These are phyloP conservation scores for Suillus lakei DNA, from an alignment of 768 basidiomycete genomes.

Conservation along the genomic window DNA sequence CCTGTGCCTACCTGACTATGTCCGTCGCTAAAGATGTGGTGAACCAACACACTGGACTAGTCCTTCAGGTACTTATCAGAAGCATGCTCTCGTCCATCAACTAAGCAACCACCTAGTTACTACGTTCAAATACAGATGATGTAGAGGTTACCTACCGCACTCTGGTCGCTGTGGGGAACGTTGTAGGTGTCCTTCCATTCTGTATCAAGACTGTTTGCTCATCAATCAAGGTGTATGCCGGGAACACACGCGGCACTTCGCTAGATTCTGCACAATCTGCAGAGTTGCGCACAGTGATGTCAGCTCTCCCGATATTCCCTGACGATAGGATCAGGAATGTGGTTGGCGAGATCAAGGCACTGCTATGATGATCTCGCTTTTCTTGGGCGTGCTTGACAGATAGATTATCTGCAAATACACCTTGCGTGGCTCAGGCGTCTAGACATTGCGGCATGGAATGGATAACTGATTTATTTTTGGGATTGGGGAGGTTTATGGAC, in stretches of 20 bases:
- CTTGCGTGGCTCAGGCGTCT: not conserved
- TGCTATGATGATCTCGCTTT: constrained; percentile 36
- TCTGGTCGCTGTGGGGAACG: constrained; percentile 74
- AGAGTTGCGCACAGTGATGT: constrained; percentile 28
- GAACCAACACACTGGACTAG: constrained; percentile 47
- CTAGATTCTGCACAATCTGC: constrained; percentile 36
- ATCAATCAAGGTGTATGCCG: constrained; percentile 51
- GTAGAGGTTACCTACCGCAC: constrained; percentile 74
- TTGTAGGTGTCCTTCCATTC: constrained; percentile 46
- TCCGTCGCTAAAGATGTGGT: constrained; percentile 45
- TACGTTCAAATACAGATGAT: constrained; percentile 54
- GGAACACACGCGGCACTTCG: constrained; percentile 41
- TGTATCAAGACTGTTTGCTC: constrained; percentile 7
- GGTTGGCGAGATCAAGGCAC: constrained; percentile 49
- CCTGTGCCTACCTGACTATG: constrained; percentile 57
- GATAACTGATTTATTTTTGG: not conserved
- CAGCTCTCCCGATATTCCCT: constrained; percentile 43
- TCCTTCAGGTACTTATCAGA: constrained; percentile 46
- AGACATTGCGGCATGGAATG: not conserved
- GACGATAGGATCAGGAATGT: constrained; percentile 65
- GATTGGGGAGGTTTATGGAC: not conserved
- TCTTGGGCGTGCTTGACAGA: not conserved
- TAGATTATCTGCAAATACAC: not conserved
- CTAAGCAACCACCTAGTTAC: constrained; percentile 24
- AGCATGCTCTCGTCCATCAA: constrained; percentile 1